Evolutionary conservation across 345 rosid genomes (phyloP), one percentile per base, ranked within the genome.

Genomic region (Euphorbia pulcherrima): DNA sequence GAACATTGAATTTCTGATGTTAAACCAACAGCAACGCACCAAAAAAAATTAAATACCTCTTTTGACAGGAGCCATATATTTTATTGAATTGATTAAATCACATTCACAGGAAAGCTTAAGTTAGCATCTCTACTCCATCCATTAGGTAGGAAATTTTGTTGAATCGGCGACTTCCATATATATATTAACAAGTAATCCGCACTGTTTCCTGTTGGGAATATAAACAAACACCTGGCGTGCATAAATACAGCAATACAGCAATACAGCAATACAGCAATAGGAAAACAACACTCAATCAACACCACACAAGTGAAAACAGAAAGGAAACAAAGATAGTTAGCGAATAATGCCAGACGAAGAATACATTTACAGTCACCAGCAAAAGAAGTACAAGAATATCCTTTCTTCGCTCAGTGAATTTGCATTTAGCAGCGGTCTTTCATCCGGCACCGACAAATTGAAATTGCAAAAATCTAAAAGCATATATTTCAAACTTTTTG

Each of bases 121-220:
- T 51, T 28, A 10, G 76, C 79, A 18, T 64, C 27, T 60, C 79
- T 74, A 26, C 67, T 71, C 76, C 82, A 78, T 3, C 76, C 76
- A 4, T 17, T 1, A 24, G n/a, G n/a, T n/a, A n/a, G 79, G 82
- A 58, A 78, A 65, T 23, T 24, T 59, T 16, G n/a, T 12, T 4
- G 82, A 27, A 59, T 74, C 76, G 12, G 76, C 71, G 11, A 56
- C 73, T 6, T 64, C 82, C 52, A 78, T 28, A 14, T 68, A n/a
- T n/a, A 74, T 23, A 78, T 59, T 4, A 76, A 71, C 60, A 74
- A 60, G 35, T 37, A 8, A 3, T 74, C 76, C 35, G 14, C 59
- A 9, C 24, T 64, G 65, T 68, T 74, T 59, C 79, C 79, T 58
- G 68, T 78, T 17, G 82, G 79, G 35, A 30, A 74, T 24, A 74